These are phyloP conservation scores for Candida hungchunana DNA, from an alignment of 805 yeast species.

Conservation along the genomic window DNA sequence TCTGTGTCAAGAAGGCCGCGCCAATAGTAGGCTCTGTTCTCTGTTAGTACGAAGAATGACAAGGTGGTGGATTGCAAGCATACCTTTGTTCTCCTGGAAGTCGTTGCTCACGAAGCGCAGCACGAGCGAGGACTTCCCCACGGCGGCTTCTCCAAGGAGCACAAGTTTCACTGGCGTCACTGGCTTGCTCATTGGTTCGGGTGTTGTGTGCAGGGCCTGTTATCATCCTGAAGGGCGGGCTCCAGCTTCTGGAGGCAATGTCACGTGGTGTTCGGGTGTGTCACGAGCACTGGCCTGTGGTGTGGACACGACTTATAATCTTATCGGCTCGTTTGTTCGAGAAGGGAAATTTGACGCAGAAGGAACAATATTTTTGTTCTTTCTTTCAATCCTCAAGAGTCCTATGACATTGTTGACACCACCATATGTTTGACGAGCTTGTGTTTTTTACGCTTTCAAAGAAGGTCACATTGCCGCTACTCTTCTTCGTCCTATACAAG, in stretches of 20 bases:
- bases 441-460: conserved; percentile 7
- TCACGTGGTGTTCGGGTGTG: conserved; percentile 3
- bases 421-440: too few species aligned
- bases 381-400: too few species aligned
- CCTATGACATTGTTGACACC: too few species aligned
- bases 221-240: too few species aligned
- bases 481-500: conserved; percentile 19
- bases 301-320: too few species aligned
- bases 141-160: conserved; percentile 95
- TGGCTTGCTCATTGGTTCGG: conserved; percentile 31
- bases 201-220: too few species aligned
- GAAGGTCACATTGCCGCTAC: conserved; percentile 23
- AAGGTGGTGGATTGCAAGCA: too few species aligned
- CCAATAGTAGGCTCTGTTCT: conserved; percentile 87
- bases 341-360: too few species aligned
- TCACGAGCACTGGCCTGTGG: neutral
- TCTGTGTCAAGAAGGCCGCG: conserved; percentile 93
- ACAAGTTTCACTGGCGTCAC: conserved; percentile 83
- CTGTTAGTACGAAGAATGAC: conserved; percentile 13
- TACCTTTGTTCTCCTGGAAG: conserved; percentile 85
- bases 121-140: conserved; percentile 91
- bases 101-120: conserved; percentile 91
- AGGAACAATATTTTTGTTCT: too few species aligned
- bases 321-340: too few species aligned
- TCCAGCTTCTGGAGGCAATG: neutral